Percentiles rank a stretch among this genome's conserved stretches.
Evolutionary conservation across 176 grass and related monocot genomes (phyloP).

Genomic region (Pharus latifolius): DNA sequence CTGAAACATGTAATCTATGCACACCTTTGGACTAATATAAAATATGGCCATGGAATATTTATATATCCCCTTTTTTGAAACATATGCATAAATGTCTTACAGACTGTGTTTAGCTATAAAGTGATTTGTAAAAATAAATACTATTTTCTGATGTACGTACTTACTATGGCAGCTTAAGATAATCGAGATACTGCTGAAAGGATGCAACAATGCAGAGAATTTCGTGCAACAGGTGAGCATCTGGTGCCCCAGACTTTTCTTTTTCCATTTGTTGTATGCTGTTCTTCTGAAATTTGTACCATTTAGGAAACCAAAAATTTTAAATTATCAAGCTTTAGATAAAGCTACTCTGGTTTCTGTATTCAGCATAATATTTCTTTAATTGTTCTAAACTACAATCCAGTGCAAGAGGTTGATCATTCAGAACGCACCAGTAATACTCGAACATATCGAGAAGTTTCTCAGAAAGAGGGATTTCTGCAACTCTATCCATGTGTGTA

Average conservation of each 20-base stretch:
- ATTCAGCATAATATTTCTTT: background rate
- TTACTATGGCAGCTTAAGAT: slow-evolving; percentile 28
- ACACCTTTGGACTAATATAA: too few species aligned
- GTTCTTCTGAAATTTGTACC: background rate
- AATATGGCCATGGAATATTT: too few species aligned
- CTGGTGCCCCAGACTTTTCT: background rate
- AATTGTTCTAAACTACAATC: background rate
- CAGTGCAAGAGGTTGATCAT: slow-evolving; percentile 43
- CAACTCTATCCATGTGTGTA: slow-evolving; percentile 19
- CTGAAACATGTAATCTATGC: too few species aligned
- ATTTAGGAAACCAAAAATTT: background rate
- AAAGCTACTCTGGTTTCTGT: too few species aligned
- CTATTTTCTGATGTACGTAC: background rate
- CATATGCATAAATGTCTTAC: background rate
- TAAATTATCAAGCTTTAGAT: too few species aligned
- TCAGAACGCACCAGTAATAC: slow-evolving; percentile 11
- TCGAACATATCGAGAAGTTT: slow-evolving; percentile 11
- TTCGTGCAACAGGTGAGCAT: slow-evolving; percentile 18
- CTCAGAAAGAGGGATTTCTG: slow-evolving; percentile 19
- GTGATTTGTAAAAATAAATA: background rate
- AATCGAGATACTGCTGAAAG: slow-evolving; percentile 23
- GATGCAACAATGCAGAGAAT: slow-evolving; percentile 30
- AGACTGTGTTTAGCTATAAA: background rate
- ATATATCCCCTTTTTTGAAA: too few species aligned
- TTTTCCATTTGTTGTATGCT: too few species aligned